Base-by-base conservation (phyloP, 2,329 filamentous ascomycete species). In the Calonectria pseudoreteaudii region DNA sequence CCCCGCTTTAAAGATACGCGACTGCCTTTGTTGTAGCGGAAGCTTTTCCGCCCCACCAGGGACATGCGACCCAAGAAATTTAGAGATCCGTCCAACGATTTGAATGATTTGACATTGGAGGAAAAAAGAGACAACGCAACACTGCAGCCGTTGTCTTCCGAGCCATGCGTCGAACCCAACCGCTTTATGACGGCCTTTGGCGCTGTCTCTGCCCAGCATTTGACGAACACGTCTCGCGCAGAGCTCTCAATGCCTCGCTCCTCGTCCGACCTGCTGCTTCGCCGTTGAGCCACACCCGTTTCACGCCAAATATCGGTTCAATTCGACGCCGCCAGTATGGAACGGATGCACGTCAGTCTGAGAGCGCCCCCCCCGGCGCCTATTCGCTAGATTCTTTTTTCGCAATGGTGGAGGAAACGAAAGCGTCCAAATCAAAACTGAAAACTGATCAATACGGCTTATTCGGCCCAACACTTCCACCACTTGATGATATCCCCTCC, bases 201-300 rank as follows among this genome's bases (percentile, higher is more conserved):
- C 89, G 90, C 80, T 92, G 89, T 80, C 84, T 93, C 20, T 93
- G 90, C 79, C 91, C 91, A 16, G 88, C 87, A 11, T 85, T 90
- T 71, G 88, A 90, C 78, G 76, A 83, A 9, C 71, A 78, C 6
- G 79, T 83, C 3, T 79, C 88, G 16, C 82, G 82, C 5, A 84
- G 78, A 66, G 80, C 84, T 20, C 72, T 84, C 71, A 75, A 74
- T 75, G 69, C 79, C 66, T 74, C 74, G 36, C 66, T 71, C 49
- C 62, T 64, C 28, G 16, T 72, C 69, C 50, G 70, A 50, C 53
- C 73, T 26, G 50, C 60, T 9, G 49, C 26, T 23, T 60, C 66
- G 66, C 62, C 52, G 18, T 44, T 52, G 26, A 69, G 47, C 28
- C 74, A 67, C 58, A 70, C 71, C 70, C 73, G 34, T 66, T 34